Base-by-base conservation (phyloP, 352 stramenopile species). In the Labyrinthula sp. region DNA sequence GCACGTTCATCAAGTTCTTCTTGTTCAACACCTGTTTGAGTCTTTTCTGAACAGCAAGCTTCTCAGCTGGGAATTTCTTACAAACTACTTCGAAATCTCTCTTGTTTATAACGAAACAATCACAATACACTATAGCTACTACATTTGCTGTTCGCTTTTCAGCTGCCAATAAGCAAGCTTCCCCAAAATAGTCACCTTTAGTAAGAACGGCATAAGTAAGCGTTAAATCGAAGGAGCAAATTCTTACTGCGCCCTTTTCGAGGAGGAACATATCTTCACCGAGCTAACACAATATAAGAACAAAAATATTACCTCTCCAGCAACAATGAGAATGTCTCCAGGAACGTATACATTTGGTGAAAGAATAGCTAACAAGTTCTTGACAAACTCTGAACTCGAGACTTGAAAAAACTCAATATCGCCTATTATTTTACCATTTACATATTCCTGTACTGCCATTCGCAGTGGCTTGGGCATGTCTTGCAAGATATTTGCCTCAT, bases 31-130 rank as follows among this genome's bases (percentile, higher is more conserved):
- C 49, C 4, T 50, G 12, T 2, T 45, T 50, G 0, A 54, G 45
- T 1, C 26, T 50, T 9, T 14, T 21, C 21, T 50, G 26, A 0
- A 54, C 45, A 1, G 28, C 6, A 8, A 40, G n/a, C 9, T 38
- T 21, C 26, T 54, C 35, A 14, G 12, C 28, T 6, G 45, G 45
- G 8, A 54, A 54, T 4, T 21, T 38, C 12, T 39, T 47, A 17
- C 35, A 50, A 0, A 54, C 45, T 10, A 20, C n/a, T 28, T 54
- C 45, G 40, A 54, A 54, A 38, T 54, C 45, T 2, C 49, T 38
- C 37, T 54, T 54, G 37, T 54, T 54, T 8, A 54, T 28, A 25
- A 54, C 35, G 25, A 54, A 54, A 20, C 45, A 54, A 25, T 54
- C 45, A 3, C 45, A 54, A 28, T 54, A 54, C 6, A 35, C 45